These are phyloP conservation scores for Suillus alpinus DNA, from an alignment of 768 basidiomycete species.

Conservation along the genomic window DNA sequence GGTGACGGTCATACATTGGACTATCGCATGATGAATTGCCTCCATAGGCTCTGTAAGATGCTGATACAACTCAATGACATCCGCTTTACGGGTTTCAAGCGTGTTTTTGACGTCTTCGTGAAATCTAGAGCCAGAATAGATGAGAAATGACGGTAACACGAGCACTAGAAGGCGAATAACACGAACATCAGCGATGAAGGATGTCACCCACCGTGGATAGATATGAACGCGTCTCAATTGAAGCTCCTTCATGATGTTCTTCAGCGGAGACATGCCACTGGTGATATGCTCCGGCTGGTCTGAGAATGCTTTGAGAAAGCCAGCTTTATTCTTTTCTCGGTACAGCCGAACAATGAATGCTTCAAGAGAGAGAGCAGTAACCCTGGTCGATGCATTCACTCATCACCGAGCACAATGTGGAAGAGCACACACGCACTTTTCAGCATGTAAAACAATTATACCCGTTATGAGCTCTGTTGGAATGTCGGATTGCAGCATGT, in stretches of 20 bases:
- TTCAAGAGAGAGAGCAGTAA: conserved; percentile 79
- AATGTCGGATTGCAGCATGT: conserved; percentile 86
- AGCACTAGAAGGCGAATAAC: background rate
- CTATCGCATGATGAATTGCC: conserved; percentile 89
- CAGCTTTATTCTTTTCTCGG: conserved; percentile 82
- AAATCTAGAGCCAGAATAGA: conserved; percentile 51
- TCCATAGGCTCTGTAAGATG: conserved; percentile 81
- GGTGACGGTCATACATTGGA: conserved; percentile 92
- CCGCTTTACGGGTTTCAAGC: conserved; percentile 79
- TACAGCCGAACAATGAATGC: conserved; percentile 92
- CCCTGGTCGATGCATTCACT: conserved; percentile 41
- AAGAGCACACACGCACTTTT: conserved; percentile 52
- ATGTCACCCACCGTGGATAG: conserved; percentile 70
- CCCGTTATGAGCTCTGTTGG: conserved; percentile 87
- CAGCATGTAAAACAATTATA: conserved; percentile 86
- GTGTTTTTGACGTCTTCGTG: conserved; percentile 84
- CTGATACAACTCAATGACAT: conserved; percentile 90
- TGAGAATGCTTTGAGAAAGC: conserved; percentile 95
- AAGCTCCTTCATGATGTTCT: conserved; percentile 59
- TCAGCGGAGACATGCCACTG: conserved; percentile 85
- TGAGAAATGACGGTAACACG: background rate
- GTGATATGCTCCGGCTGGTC: conserved; percentile 96
- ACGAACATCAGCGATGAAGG: background rate
- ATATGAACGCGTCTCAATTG: conserved; percentile 85
- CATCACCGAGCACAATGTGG: background rate